Evolutionary conservation across 139 green algal genomes (phyloP), one percentile per base, ranked within the genome.

Genomic region (Trebouxia sp.): DNA sequence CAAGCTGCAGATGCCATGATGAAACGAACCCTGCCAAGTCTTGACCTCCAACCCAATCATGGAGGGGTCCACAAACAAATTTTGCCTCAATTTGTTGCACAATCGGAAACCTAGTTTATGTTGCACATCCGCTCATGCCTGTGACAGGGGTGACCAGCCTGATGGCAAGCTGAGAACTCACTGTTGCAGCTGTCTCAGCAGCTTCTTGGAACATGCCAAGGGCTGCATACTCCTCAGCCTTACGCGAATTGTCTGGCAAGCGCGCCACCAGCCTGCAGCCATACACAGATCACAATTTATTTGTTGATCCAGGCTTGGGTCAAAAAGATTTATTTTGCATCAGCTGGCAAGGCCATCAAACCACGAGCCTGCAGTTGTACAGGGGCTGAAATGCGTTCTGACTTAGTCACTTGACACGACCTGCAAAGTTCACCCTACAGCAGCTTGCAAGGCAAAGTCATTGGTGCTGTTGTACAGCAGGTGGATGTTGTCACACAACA

Each of bases 201-300:
- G 90, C 90, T 75, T 94, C 90, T 15, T 84, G 78, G 0, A 85
- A 51, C 67, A 85, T 82, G 26, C 83, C 79, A 5, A 91, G 81
- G 1, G 83, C 83, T 14, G 82, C 82, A 28, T 86, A 91, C 69
- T 86, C 84, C 81, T 91, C 90, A 26, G 90, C 90, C 78, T 94
- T 94, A 17, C 75, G 50, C 5, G 77, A 77, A 26, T 77, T 88
- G 78, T 93, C 89, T 4, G 89, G 87, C 70, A 93, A 70, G 11
- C 85, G 81, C 0, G 67, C 69, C 5, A 94, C 86, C 1, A 94
- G 75, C 83, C 90, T 93, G 81, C 50, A 75, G 0, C 11, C 39
- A 14, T 26, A 53, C 2, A 53, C 47, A 53, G 14, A 14, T 53
- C 47, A 53, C n/a, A 53, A 53, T 17, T 26, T 10, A 14, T 11